Evolutionary conservation across 2,329 filamentous ascomycete species (phyloP).

Genomic region (Acrocalymma vagum): DNA sequence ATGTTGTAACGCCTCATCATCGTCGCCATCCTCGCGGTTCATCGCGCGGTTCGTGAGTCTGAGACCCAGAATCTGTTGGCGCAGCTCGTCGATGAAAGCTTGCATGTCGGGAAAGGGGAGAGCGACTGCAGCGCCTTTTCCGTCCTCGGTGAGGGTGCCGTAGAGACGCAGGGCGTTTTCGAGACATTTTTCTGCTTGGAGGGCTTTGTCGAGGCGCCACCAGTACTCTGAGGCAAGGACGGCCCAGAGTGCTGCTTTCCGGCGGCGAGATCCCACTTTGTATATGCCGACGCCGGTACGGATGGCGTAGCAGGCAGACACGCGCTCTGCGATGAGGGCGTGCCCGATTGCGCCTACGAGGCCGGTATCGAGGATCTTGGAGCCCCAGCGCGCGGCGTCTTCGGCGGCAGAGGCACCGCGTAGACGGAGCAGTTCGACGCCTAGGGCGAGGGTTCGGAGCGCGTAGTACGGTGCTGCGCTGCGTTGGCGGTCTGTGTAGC

Average conservation of each 20-base stretch:
- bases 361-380: constrained; percentile 76
- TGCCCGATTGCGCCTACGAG: constrained; percentile 79
- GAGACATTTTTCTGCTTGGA: constrained; percentile 80
- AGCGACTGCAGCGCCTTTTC: constrained; percentile 13
- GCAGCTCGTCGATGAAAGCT: constrained; percentile 72
- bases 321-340: constrained; percentile 83
- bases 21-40: constrained; percentile 36
- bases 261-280: constrained; percentile 73
- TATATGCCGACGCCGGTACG: constrained; percentile 73
- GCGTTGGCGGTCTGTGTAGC: constrained; percentile 77
- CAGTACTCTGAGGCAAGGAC: constrained; percentile 84
- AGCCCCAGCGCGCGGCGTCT: constrained; percentile 86
- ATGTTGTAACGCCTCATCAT: constrained; percentile 21
- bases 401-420: constrained; percentile 83
- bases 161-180: constrained; percentile 71
- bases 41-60: constrained; percentile 49
- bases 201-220: constrained; percentile 78
- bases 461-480: constrained; percentile 83
- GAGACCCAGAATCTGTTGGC: constrained; percentile 65
- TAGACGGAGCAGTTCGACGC: constrained; percentile 82
- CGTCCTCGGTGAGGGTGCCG: constrained; percentile 44
- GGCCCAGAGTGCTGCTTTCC: constrained; percentile 92
- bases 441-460: constrained; percentile 77
- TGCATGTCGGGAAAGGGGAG: constrained; percentile 64
- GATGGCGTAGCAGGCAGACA: constrained; percentile 83